Evolutionary conservation across 305 asterid genomes (phyloP).

Genomic region (Rubia tinctorum): DNA sequence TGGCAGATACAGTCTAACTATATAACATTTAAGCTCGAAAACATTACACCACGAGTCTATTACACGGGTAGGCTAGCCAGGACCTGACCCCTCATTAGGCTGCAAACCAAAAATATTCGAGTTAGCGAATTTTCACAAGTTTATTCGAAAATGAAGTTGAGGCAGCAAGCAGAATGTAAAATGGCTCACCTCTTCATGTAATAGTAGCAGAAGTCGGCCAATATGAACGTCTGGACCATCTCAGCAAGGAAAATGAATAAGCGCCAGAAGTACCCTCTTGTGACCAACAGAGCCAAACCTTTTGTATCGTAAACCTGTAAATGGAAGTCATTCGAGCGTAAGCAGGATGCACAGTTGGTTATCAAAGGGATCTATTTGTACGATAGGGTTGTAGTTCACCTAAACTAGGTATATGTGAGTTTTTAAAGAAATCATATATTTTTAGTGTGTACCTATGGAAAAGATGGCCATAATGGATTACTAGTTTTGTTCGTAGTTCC

Average conservation of each 20-base stretch:
- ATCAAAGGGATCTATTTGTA: neutral
- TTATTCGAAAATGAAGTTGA: neutral
- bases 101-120: constrained; percentile 28
- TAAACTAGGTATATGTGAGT: no score
- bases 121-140: neutral
- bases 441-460: neutral
- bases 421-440: no score
- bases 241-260: constrained; percentile 62
- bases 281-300: constrained; percentile 52
- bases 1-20: neutral
- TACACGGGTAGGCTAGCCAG: constrained; percentile 54
- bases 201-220: constrained; percentile 84
- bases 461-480: neutral
- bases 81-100: constrained; percentile 63
- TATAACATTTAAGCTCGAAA: constrained; percentile 50
- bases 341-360: neutral
- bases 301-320: constrained; percentile 63
- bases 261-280: constrained; percentile 64
- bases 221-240: constrained; percentile 71
- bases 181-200: constrained; percentile 62
- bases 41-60: constrained; percentile 31
- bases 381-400: no score
- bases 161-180: neutral
- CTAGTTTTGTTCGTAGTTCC: neutral
- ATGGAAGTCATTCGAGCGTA: neutral